These are phyloP conservation scores for Schizosaccharomyces octosporus DNA, from an alignment of 805 yeast species.

Conservation along the genomic window DNA sequence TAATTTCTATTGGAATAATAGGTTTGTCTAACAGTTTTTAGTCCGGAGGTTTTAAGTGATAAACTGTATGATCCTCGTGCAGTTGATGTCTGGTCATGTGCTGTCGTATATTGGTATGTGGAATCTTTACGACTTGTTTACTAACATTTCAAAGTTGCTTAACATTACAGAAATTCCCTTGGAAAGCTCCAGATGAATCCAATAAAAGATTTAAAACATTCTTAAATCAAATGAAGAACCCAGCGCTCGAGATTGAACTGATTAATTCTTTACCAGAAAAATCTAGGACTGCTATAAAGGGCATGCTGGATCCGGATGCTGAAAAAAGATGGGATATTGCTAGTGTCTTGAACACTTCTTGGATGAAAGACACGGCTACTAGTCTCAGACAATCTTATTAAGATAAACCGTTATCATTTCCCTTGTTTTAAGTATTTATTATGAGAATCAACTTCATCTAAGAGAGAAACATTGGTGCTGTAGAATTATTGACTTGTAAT, in stretches of 20 bases:
- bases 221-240: conserved; percentile 8
- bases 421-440: background rate
- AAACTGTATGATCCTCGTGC: conserved; percentile 56
- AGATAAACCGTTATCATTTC: no score
- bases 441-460: background rate
- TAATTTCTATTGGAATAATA: background rate
- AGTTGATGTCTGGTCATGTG: conserved; percentile 82
- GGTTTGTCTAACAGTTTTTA: background rate
- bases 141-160: conserved; percentile 25
- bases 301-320: conserved; percentile 43
- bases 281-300: conserved; percentile 33
- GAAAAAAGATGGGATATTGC: conserved; percentile 31
- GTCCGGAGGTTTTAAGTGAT: conserved; percentile 51
- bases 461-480: background rate
- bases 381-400: no score
- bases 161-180: conserved; percentile 68
- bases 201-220: conserved; percentile 59
- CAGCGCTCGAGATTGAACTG: conserved; percentile 33
- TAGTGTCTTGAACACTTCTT: conserved; percentile 30
- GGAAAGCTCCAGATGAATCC: conserved; percentile 64
- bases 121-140: background rate
- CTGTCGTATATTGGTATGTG: conserved; percentile 46
- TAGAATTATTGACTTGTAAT: background rate
- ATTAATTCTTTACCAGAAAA: conserved; percentile 35
- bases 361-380: conserved; percentile 18